phyloP scores from a whole-genome alignment of 192 early-diverging fungal species.

The Coemansia sp. region DNA sequence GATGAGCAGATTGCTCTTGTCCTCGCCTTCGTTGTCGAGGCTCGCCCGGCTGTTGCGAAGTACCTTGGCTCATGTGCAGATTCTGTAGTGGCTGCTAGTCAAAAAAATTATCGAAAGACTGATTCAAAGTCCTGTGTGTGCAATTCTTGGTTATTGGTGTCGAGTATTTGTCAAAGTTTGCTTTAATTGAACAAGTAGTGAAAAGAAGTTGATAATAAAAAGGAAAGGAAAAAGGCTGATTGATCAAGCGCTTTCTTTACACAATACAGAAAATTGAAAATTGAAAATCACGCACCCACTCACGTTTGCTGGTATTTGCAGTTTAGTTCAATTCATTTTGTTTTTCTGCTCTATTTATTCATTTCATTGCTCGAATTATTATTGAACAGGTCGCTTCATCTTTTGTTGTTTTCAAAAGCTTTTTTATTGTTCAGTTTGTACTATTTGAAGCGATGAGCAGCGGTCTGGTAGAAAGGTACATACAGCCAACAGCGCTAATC shows the following conservation, averaged over 20 bases:
- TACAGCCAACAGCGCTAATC: background rate
- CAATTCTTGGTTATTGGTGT: background rate
- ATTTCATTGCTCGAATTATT: background rate
- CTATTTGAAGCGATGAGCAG: constrained; percentile 29
- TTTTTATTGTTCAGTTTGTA: background rate
- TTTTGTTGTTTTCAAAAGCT: background rate
- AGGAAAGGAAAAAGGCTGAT: background rate
- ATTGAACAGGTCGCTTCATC: background rate
- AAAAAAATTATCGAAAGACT: background rate
- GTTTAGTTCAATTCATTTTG: background rate
- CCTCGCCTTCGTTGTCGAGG: constrained; percentile 23
- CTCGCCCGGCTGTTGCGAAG: constrained; percentile 11
- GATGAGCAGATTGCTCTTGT: constrained; percentile 12
- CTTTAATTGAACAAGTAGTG: background rate
- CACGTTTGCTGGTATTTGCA: background rate
- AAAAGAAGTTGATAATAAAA: background rate
- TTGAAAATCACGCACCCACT: background rate
- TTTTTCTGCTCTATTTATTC: constrained; percentile 1
- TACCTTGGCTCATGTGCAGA: constrained; percentile 19
- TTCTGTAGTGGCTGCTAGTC: background rate
- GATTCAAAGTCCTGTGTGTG: background rate
- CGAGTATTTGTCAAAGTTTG: background rate
- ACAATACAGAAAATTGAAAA: too few relatives aligned
- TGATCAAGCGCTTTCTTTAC: background rate
- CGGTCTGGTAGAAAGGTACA: constrained; percentile 34